A percentile compares a stretch with the other conserved stretches of the same genome.
phyloP scores from a whole-genome alignment of 2,329 filamentous ascomycete species.

The Fusarium zealandicum region DNA sequence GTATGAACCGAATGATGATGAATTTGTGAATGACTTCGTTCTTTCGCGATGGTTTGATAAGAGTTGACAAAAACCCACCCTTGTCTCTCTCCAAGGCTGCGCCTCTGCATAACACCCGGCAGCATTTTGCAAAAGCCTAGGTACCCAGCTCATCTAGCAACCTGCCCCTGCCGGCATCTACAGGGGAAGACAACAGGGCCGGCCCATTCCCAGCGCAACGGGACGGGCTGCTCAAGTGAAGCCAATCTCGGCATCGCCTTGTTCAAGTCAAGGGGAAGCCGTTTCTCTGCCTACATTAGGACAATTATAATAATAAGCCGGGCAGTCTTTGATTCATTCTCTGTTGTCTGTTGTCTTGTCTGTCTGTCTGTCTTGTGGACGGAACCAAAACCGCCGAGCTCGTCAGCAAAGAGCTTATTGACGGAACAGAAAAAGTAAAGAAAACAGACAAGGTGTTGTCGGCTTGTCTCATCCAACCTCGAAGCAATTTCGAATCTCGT shows the following conservation, averaged over 20 bases:
- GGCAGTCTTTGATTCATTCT: background rate
- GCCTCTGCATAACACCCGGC: too few relatives aligned
- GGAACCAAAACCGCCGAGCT: background rate
- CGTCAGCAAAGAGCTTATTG: background rate
- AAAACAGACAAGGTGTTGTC: conserved; percentile 2
- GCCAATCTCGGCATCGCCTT: conserved; percentile 41
- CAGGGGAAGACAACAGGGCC: conserved; percentile 21
- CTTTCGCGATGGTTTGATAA: background rate
- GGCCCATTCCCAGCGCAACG: conserved; percentile 40
- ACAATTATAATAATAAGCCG: conserved; percentile 6
- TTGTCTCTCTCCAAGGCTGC: too few relatives aligned
- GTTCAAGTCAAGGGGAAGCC: conserved; percentile 32
- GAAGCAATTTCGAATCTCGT: background rate
- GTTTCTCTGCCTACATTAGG: conserved; percentile 21
- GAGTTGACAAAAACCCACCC: background rate
- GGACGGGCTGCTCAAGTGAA: conserved; percentile 31
- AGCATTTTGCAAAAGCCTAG: conserved; percentile 5
- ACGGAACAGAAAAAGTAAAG: conserved; percentile 26
- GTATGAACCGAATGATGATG: background rate
- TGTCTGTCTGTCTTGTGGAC: background rate
- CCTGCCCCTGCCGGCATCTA: conserved; percentile 16
- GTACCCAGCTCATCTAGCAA: background rate
- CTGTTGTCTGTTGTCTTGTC: conserved; percentile 1
- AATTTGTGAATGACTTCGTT: conserved; percentile 19
- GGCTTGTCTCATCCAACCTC: conserved; percentile 14